phyloP scores from a whole-genome alignment of 2,329 filamentous ascomycete genomes.

The Aureobasidium uvarum region DNA sequence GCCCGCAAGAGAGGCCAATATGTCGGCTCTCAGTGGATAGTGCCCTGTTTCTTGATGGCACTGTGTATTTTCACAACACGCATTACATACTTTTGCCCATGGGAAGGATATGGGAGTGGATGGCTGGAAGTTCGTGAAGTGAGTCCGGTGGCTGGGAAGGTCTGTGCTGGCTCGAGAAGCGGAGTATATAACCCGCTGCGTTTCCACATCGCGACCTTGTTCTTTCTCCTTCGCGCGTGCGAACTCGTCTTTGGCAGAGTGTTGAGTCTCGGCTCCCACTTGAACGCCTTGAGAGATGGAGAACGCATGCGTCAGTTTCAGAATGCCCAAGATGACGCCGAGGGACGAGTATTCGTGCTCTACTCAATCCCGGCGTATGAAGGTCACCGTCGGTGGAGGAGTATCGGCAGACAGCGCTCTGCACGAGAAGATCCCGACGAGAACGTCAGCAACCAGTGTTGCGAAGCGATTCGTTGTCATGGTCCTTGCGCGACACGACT shows the following conservation, averaged over 20 bases:
- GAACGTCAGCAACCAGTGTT: conserved; percentile 1
- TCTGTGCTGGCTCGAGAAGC: conserved; percentile 1
- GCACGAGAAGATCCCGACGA: conserved; percentile 2
- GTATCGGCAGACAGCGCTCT: background rate
- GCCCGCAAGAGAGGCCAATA: too few species aligned
- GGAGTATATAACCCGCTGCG: background rate
- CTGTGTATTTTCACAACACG: too few species aligned
- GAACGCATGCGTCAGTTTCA: background rate
- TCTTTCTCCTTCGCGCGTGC: background rate
- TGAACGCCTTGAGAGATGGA: background rate
- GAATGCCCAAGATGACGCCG: background rate
- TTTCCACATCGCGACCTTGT: background rate
- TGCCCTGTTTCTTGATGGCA: too few species aligned
- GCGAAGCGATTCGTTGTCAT: background rate
- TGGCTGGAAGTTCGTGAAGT: background rate
- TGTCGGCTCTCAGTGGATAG: too few species aligned
- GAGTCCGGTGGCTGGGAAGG: conserved; percentile 13
- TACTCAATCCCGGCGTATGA: background rate
- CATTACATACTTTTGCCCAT: too few species aligned
- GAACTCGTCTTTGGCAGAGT: background rate
- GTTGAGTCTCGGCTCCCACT: background rate
- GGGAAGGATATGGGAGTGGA: background rate
- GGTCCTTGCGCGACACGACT: conserved; percentile 1
- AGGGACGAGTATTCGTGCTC: background rate
- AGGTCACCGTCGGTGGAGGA: background rate